Base-by-base conservation (phyloP, 2,329 filamentous ascomycete species). In the Coccinonectria pachysandricola region DNA sequence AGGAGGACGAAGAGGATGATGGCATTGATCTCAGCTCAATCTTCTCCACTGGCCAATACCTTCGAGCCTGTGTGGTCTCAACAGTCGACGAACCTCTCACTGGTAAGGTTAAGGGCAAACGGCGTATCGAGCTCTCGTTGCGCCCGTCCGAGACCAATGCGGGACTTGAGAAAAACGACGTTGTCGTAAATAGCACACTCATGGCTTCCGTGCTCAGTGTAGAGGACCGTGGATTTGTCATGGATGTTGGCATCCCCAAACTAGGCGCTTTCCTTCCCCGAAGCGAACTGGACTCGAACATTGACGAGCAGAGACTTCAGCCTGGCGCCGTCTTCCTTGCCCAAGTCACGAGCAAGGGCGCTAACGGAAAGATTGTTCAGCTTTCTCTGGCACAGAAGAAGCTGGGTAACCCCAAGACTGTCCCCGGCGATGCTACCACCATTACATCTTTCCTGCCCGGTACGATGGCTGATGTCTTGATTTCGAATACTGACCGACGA, bases 191-290 rank as follows among this genome's bases (percentile, higher is more conserved):
- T 46, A 68, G 65, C 38, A 86, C 82, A 23, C 62, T 96, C 12
- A 92, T 96, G 68, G 88, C 86, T 2, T 79, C 86, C 0, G 78
- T 98, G 14, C 59, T 71, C 26, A 98, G 88, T 54, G 79, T 92
- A n/a, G 88, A 98, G 55, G 92, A 98, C 45, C 87, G 94, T 48
- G 91, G 91, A 35, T 70, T 91, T 31, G 73, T 96, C 30, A 94
- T 98, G 85, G 85, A 95, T 42, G 59, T 96, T 19, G 85, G 85
- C 11, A 62, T 96, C 6, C 65, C 75, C 18, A 68, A 72, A 19
- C 53, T 87, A 27, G 78, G 76, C 37, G 91, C 83, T 3, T 98
- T 98, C 57, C 66, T 98, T 48, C 73, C 85, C 5, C 81, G 79
- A 35, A 85, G 80, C 48, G 86, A 95, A 49, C 61, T 95, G 11